Percentiles rank a stretch among this genome's conserved stretches.
Evolutionary conservation across 2,329 filamentous ascomycete genomes (phyloP).

Genomic region (Celoporthe dispersa): DNA sequence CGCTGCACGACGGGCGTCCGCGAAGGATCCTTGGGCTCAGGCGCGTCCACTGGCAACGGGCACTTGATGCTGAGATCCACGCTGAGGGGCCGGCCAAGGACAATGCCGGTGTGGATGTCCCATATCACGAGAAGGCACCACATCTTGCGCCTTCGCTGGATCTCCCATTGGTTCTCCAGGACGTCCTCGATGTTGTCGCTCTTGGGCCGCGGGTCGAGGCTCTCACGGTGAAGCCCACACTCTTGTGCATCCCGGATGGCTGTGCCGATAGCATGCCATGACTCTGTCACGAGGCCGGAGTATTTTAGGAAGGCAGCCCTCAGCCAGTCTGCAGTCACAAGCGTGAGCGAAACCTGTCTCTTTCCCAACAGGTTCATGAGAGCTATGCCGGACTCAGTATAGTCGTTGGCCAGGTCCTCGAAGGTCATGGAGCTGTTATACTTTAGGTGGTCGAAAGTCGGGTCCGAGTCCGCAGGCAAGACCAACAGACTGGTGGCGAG

Average conservation of each 20-base stretch:
- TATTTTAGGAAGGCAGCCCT: slow-evolving; percentile 63
- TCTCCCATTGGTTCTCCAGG: slow-evolving; percentile 61
- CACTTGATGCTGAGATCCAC: slow-evolving; percentile 55
- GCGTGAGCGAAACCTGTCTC: slow-evolving; percentile 57
- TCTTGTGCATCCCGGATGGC: slow-evolving; percentile 67
- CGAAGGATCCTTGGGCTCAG: slow-evolving; percentile 51
- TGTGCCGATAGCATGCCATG: slow-evolving; percentile 55
- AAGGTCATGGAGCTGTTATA: slow-evolving; percentile 64
- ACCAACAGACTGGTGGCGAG: slow-evolving; percentile 59
- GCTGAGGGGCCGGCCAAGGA: slow-evolving; percentile 60
- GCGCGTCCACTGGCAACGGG: slow-evolving; percentile 58
- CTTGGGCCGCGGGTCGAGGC: slow-evolving; percentile 54
- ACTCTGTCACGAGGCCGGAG: slow-evolving; percentile 61
- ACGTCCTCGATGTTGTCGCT: slow-evolving; percentile 52
- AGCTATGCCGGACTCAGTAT: slow-evolving; percentile 61
- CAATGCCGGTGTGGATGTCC: slow-evolving; percentile 58
- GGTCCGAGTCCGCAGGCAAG: slow-evolving; percentile 51
- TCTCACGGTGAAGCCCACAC: slow-evolving; percentile 61
- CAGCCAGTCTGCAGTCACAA: slow-evolving; percentile 62
- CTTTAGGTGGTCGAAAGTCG: slow-evolving; percentile 59
- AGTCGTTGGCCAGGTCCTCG: slow-evolving; percentile 63
- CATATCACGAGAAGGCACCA: slow-evolving; percentile 61
- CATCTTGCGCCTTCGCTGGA: slow-evolving; percentile 58
- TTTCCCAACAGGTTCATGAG: slow-evolving; percentile 62
- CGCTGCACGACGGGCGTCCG: slow-evolving; percentile 54